Evolutionary conservation across 331 rosid genomes (phyloP), one percentile per base, ranked within the genome.

Genomic region (Quercus tomentella): DNA sequence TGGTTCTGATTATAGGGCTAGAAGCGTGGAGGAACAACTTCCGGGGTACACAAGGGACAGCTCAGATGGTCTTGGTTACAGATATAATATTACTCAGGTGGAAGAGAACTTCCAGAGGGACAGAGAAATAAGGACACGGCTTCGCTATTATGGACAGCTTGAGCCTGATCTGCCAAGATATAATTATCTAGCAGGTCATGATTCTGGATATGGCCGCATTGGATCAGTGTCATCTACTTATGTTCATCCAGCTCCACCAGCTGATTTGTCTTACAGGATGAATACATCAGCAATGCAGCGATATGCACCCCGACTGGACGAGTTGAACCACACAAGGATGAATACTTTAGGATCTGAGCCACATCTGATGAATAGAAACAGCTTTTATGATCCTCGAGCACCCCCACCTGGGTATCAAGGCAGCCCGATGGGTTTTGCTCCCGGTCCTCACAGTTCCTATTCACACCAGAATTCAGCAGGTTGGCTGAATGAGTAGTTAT

Each of bases 241-340:
- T 70, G 78, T 79, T 54, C 87, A 56, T 60, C 56, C 21, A 8
- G 79, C 86, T 83, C 63, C 83, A 0, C 63, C 56, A 4, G 23
- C 82, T 8, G 84, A 82, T 51, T 35, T 83, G 25, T 58, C 88
- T 66, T 89, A 80, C 81, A 61, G 82, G 75, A 83, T 54, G 58
- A 82, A 52, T 73, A 75, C 79, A 3, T 84, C 97, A 5, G 85
- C 89, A 45, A 85, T 80, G 88, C 88, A 86, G 57, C 90, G 91
- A 62, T 91, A 92, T 71, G 86, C 84, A 7, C 95, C 97, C 54
- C 91, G 89, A 65, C 33, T 91, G 23, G 91, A 94, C 69, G 93
- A 87, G 73, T 37, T 86, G 57, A 90, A 88, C 87, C 86, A 82
- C 79, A 25, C 23, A 14, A 81, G 91, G 70, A 67, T 77, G 76